Conservation (phyloP, 306 rosid genomes). For the Pyrus bretschneideri region DNA sequence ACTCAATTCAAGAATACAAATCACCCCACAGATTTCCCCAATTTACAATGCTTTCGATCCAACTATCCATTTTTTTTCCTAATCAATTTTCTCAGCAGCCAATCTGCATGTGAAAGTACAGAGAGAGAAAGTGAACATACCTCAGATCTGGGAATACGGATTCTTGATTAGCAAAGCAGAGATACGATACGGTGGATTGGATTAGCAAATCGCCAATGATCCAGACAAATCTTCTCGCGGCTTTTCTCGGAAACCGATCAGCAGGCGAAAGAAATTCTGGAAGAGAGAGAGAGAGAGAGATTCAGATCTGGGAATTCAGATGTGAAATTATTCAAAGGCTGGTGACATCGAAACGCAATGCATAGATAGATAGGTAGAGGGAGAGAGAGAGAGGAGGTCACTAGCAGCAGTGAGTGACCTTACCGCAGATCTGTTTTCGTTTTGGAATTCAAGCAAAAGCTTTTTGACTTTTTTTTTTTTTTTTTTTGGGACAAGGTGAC, state of each 20-base stretch:
- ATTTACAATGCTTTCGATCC: not conserved
- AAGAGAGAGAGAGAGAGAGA: not conserved
- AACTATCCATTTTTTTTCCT: not conserved
- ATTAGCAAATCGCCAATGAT: not conserved
- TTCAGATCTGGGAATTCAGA: conserved; percentile 9
- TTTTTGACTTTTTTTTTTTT: not conserved
- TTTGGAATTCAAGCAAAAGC: not conserved
- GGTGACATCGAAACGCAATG: not conserved
- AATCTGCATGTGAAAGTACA: not conserved
- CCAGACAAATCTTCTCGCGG: not conserved
- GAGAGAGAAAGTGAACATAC: not conserved
- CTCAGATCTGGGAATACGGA: conserved; percentile 19
- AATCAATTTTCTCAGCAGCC: not conserved
- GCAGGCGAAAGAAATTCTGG: not conserved
- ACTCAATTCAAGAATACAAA: not conserved
- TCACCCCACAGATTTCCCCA: not conserved
- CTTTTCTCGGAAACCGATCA: not conserved
- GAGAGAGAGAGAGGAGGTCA: not conserved
- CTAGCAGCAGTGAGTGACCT: not conserved
- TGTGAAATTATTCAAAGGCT: not conserved
- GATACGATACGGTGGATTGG: not conserved
- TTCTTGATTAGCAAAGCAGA: not conserved
- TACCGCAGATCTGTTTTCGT: conserved; percentile 1
- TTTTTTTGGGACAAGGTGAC: not conserved
- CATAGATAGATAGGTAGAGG: not conserved